Percentiles rank a stretch among this genome's conserved stretches.
Evolutionary conservation across 108 stramenopile species (phyloP).

Genomic region (Hondaea fermentalgiana): DNA sequence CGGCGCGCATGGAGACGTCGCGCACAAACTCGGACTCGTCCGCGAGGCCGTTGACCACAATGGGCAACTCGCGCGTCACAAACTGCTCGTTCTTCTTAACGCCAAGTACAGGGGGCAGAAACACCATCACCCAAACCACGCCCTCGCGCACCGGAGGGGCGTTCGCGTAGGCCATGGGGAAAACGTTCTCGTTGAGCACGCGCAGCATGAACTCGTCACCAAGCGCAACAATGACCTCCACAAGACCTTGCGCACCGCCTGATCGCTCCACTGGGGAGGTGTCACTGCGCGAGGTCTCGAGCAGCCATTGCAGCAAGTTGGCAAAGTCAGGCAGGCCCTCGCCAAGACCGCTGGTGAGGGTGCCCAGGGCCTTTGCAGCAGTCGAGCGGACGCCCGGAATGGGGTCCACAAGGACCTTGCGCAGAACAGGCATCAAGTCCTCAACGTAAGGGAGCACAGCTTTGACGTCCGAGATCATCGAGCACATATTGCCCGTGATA

Average conservation of each 20-base stretch:
- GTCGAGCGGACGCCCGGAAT: constrained; percentile 89
- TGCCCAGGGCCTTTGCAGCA: constrained; percentile 83
- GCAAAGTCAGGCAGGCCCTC: constrained; percentile 67
- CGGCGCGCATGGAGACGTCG: constrained; percentile 88
- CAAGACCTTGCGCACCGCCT: constrained; percentile 92
- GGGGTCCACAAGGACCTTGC: constrained; percentile 72
- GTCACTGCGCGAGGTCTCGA: constrained; percentile 68
- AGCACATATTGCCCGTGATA: constrained; percentile 96
- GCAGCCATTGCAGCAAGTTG: constrained; percentile 85
- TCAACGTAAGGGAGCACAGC: constrained; percentile 93
- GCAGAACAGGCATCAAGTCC: constrained; percentile 82
- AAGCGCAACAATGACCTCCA: constrained; percentile 73
- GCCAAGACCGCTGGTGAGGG: constrained; percentile 76
- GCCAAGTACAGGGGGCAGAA: constrained; percentile 80
- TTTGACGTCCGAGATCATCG: constrained; percentile 89
- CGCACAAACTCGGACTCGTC: constrained; percentile 85
- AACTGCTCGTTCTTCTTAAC: not conserved
- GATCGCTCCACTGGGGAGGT: constrained; percentile 78
- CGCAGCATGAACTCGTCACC: constrained; percentile 57
- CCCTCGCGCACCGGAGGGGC: constrained; percentile 71
- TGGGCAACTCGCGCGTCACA: constrained; percentile 61
- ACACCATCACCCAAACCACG: constrained; percentile 96
- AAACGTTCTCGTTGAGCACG: constrained; percentile 71
- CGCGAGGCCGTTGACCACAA: constrained; percentile 82
- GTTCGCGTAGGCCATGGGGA: constrained; percentile 66